Percentiles rank a stretch among this genome's conserved stretches.
Evolutionary conservation across 306 rosid species (phyloP).

Genomic region (Cucumis melo): DNA sequence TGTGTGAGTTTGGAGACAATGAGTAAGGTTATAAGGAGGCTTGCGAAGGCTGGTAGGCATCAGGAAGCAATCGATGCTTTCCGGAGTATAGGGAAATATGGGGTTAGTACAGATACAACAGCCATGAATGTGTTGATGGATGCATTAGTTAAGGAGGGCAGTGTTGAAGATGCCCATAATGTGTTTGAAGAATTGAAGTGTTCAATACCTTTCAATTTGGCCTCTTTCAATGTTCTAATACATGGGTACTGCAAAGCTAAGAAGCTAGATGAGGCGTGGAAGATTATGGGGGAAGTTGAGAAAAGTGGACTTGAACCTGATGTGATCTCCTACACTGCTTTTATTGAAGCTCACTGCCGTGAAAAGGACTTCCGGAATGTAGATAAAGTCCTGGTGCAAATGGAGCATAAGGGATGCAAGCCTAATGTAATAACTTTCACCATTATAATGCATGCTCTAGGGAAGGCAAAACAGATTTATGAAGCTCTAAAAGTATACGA

Average conservation of each 20-base stretch:
- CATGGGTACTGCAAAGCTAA: constrained; percentile 64
- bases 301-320: constrained; percentile 40
- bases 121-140: constrained; percentile 32
- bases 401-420: constrained; percentile 33
- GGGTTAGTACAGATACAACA: constrained; percentile 32
- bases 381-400: constrained; percentile 38
- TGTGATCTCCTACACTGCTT: constrained; percentile 40
- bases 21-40: constrained; percentile 47
- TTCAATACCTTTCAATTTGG: constrained; percentile 19
- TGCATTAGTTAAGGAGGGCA: constrained; percentile 47
- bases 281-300: constrained; percentile 58
- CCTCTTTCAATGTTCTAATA: constrained; percentile 55
- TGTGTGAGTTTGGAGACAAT: constrained; percentile 42
- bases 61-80: constrained; percentile 40
- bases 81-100: constrained; percentile 35
- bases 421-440: constrained; percentile 60
- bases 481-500: constrained; percentile 49
- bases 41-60: constrained; percentile 31
- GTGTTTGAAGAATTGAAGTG: constrained; percentile 44
- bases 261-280: constrained; percentile 40
- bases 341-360: constrained; percentile 38
- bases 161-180: constrained; percentile 52
- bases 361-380: constrained; percentile 61
- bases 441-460: constrained; percentile 41
- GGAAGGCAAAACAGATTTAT: constrained; percentile 40